Base-by-base conservation (phyloP, 306 rosid genomes). In the Glycyrrhiza uralensis region DNA sequence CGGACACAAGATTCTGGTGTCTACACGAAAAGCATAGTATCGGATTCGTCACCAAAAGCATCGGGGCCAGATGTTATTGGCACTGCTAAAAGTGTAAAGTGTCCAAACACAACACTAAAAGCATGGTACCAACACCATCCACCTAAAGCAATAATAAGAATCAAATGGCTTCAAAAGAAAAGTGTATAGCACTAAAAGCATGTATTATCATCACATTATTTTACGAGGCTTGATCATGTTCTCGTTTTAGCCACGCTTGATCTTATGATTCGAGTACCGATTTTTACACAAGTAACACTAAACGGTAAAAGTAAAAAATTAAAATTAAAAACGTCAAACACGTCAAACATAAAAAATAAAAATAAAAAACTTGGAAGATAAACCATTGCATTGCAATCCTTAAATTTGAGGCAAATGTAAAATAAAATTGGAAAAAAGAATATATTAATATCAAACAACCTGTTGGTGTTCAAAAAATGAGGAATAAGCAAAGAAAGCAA, bases 401-500 rank as follows among this genome's bases (percentile, higher is more conserved):
- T 2, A 14, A 41, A 54, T 28, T 12, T 9, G 67, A 35, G 35
- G 39, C 19, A 51, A 42, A 28, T 17, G 42, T 35, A 7, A 20
- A 64, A 46, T 15, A 54, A 41, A 69, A 33, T 11, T n/a, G 14
- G 30, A 19, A 56, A 66, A 65, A 22, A 57, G 46, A 64, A 46
- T 64, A 79, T 79, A 83, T 71, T 75, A 71, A 79, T 75, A 64
- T 79, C 79, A 75, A 74, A 66, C 79, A 76, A 79, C 76, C 46
- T 39, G 59, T 26, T 60, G 79, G 83, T 24, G 79, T 65, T 44
- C 71, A 59, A 78, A 82, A 74, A 83, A 69, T 72, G 75, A 74
- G 74, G 76, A 61, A 63, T 64, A 64, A 66, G 66, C 83, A 72
- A 29, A 63, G 74, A 66, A 51, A 51, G 78, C 18, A 79, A 60